These are phyloP conservation scores for Termitomyces sp. DNA, from an alignment of 768 basidiomycete species.

Conservation along the genomic window DNA sequence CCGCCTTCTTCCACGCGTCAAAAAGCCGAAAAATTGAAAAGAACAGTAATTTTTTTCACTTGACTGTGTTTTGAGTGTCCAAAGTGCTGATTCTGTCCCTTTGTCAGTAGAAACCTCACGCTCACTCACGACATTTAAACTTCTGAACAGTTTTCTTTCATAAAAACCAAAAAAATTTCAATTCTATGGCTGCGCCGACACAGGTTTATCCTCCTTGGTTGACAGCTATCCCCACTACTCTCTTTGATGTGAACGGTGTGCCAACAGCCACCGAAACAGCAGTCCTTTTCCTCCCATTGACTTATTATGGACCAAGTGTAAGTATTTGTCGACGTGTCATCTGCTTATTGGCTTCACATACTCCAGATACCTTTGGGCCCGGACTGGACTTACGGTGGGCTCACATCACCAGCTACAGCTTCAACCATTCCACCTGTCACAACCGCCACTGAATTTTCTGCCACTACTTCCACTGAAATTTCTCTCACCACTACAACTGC, in stretches of 20 bases:
- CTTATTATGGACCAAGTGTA: constrained; percentile 80
- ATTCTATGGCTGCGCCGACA: constrained; percentile 50
- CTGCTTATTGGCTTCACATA: not conserved
- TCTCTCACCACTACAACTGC: constrained; percentile 22
- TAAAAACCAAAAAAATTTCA: constrained; percentile 11
- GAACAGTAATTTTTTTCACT: not conserved
- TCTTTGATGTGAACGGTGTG: constrained; percentile 47
- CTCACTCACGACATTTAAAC: constrained; percentile 31
- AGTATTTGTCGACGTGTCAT: constrained; percentile 11
- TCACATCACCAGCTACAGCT: constrained; percentile 54
- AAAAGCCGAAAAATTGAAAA: not conserved
- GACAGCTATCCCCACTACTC: constrained; percentile 43
- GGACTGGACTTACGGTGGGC: constrained; percentile 70
- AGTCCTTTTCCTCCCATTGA: constrained; percentile 61
- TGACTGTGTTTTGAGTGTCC: not conserved
- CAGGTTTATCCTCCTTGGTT: constrained; percentile 75
- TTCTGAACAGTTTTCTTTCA: constrained; percentile 5
- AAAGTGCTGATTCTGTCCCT: not conserved
- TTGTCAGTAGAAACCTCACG: constrained; percentile 24
- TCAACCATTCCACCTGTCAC: constrained; percentile 12
- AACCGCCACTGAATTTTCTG: constrained; percentile 16
- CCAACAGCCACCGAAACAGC: constrained; percentile 51
- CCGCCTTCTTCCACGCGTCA: constrained; percentile 6
- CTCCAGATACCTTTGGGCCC: constrained; percentile 70
- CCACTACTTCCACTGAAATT: constrained; percentile 15